A percentile compares a stretch with the other conserved stretches of the same genome.
phyloP scores from a whole-genome alignment of 345 rosid genomes.

The Tarenaya hassleriana region DNA sequence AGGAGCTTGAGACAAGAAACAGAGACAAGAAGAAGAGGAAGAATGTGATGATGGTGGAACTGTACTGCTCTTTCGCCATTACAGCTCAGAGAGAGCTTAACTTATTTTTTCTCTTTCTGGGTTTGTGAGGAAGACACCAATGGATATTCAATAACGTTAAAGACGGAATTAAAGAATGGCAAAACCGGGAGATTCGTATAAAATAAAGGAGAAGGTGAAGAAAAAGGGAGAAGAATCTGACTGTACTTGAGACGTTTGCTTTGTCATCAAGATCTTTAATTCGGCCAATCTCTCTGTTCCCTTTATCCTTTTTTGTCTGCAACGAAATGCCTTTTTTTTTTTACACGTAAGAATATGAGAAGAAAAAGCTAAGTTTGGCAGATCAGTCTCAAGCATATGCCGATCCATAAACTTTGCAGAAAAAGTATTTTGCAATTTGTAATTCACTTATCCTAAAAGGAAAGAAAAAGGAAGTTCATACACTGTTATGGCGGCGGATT shows the following conservation, averaged over 20 bases:
- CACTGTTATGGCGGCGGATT: too few relatives aligned
- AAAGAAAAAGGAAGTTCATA: conserved; percentile 11
- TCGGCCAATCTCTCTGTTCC: conserved; percentile 21
- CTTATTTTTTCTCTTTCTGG: conserved; percentile 15
- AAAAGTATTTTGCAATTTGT: conserved; percentile 12
- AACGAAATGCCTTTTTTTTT: conserved; percentile 22
- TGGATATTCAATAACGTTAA: conserved; percentile 21
- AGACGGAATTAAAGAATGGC: conserved; percentile 18
- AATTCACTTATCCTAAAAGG: conserved; percentile 25
- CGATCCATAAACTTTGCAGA: conserved; percentile 29
- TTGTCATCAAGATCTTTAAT: conserved; percentile 48
- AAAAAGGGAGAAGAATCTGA: conserved; percentile 25
- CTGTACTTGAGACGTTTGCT: conserved; percentile 40
- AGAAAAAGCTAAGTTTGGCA: conserved; percentile 24
- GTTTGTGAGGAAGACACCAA: conserved; percentile 25
- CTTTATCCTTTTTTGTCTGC: conserved; percentile 9
- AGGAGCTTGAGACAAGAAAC: conserved; percentile 34
- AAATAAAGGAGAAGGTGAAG: conserved; percentile 20
- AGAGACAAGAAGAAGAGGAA: conserved; percentile 34
- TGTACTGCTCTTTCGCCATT: conserved; percentile 39
- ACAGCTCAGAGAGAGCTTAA: conserved; percentile 15
- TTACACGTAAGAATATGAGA: neutral
- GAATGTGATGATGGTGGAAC: neutral
- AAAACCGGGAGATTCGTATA: conserved; percentile 23
- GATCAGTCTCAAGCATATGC: conserved; percentile 31